A percentile compares a stretch with the other conserved stretches of the same genome.
Conservation (phyloP, 345 rosid genomes). For the Eucalyptus erythrocorys region DNA sequence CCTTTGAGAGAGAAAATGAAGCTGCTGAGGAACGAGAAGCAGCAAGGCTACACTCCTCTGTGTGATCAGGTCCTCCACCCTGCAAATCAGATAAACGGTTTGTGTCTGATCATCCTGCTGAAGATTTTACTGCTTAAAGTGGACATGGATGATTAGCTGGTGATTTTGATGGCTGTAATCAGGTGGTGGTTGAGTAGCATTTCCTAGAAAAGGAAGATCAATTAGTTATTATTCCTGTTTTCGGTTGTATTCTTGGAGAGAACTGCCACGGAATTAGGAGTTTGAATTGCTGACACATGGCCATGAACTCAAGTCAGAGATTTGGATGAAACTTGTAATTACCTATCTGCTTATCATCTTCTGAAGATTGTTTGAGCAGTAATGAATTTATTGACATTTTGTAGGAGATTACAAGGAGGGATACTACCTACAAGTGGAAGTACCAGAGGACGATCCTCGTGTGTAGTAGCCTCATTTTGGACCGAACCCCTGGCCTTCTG, state of each 20-base stretch:
- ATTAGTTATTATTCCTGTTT: neutral
- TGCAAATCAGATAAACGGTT: slow-evolving; percentile 45
- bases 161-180: neutral
- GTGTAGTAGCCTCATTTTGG: too few species aligned
- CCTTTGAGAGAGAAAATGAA: slow-evolving; percentile 49
- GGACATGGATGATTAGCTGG: neutral
- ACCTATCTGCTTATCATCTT: too few species aligned
- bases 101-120: neutral
- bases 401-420: too few species aligned
- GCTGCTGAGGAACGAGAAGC: slow-evolving; percentile 53
- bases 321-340: too few species aligned
- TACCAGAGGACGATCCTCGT: too few species aligned
- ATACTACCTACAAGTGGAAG: too few species aligned
- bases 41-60: slow-evolving; percentile 68
- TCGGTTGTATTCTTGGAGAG: neutral
- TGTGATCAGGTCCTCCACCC: slow-evolving; percentile 59
- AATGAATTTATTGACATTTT: too few species aligned
- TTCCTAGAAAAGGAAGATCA: neutral
- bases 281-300: too few species aligned
- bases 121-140: neutral
- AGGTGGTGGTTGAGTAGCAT: neutral
- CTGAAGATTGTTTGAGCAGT: too few species aligned
- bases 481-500: too few species aligned
- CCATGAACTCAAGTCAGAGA: too few species aligned
- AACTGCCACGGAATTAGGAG: neutral